Evolutionary conservation across 208 protist genomes (phyloP).

Genomic region (Porcisia deanei): DNA sequence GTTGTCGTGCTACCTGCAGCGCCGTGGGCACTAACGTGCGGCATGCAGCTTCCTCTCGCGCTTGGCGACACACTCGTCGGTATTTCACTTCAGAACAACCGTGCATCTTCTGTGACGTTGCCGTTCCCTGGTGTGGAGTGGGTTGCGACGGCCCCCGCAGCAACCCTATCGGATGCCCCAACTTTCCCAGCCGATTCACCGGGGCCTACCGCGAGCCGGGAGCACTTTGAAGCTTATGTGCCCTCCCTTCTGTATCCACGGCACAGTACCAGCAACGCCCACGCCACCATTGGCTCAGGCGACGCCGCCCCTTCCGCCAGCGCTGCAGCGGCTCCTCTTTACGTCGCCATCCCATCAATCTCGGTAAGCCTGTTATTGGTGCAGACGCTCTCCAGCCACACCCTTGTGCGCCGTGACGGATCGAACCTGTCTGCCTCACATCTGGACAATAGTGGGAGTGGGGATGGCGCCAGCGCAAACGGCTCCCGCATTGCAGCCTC

Average conservation of each 20-base stretch:
- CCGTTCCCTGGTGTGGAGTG: constrained; percentile 32
- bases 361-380: constrained; percentile 39
- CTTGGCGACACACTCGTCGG: constrained; percentile 54
- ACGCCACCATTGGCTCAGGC: background rate
- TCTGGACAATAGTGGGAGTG: constrained; percentile 5
- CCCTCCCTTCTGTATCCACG: constrained; percentile 10
- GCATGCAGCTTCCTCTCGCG: constrained; percentile 46
- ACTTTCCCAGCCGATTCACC: background rate
- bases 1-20: constrained; percentile 14
- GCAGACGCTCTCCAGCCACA: constrained; percentile 47
- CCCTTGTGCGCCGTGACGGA: constrained; percentile 18
- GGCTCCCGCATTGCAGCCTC: constrained; percentile 18
- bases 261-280: too few relatives aligned
- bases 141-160: constrained; percentile 3
- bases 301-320: background rate
- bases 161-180: background rate
- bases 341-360: constrained; percentile 14
- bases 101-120: constrained; percentile 22
- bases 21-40: constrained; percentile 43
- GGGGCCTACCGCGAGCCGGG: background rate
- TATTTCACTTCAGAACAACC: constrained; percentile 49
- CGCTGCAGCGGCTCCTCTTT: constrained; percentile 3
- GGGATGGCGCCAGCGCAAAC: constrained; percentile 8
- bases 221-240: constrained; percentile 16
- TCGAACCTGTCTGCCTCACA: constrained; percentile 12